These are phyloP conservation scores for Crithidia brevicula DNA, from an alignment of 208 protist genomes.

Conservation along the genomic window DNA sequence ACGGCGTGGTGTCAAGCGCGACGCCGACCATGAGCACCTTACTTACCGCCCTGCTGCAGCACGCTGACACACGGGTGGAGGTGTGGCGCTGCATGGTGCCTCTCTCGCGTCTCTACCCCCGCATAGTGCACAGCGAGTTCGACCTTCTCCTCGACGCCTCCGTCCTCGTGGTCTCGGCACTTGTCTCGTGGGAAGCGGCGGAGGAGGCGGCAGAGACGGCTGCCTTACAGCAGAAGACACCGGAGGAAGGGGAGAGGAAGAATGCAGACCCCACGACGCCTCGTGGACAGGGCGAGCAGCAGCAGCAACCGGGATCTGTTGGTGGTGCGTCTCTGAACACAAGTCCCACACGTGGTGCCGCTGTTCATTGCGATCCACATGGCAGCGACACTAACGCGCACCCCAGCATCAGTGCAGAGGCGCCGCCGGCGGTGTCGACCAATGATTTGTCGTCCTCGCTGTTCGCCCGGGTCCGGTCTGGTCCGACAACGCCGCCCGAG, in stretches of 20 bases:
- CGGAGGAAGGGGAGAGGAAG: neutral
- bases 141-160: slow-evolving; percentile 46
- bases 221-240: neutral
- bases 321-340: neutral
- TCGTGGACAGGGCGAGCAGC: neutral
- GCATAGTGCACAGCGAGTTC: slow-evolving; percentile 63
- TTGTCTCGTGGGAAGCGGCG: slow-evolving; percentile 31
- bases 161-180: slow-evolving; percentile 29
- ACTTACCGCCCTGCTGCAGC: slow-evolving; percentile 53
- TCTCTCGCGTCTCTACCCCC: slow-evolving; percentile 67
- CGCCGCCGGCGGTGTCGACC: neutral
- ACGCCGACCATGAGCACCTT: neutral
- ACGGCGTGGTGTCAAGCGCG: neutral
- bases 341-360: neutral
- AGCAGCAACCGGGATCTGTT: neutral
- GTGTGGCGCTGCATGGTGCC: slow-evolving; percentile 81
- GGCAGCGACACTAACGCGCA: neutral
- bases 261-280: neutral
- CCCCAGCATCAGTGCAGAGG: neutral
- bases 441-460: neutral
- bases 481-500: slow-evolving; percentile 13
- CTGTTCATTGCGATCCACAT: slow-evolving; percentile 1
- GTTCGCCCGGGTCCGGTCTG: neutral
- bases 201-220: slow-evolving; percentile 14
- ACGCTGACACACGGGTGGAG: slow-evolving; percentile 57